Conservation (phyloP, 176 grass and related monocot species). For the Paspalum notatum region DNA sequence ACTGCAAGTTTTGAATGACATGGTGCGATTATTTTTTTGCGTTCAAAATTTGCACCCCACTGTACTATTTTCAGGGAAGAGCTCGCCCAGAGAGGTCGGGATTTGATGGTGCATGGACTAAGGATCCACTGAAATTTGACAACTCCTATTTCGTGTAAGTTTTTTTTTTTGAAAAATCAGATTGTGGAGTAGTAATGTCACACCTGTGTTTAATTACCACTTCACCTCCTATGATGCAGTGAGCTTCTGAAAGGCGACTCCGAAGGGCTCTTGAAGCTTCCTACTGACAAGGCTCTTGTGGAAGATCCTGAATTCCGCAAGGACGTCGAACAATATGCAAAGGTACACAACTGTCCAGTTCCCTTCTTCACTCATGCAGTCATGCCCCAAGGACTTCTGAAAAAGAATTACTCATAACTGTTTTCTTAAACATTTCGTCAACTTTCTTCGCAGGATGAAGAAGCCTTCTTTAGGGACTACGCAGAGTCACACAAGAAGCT, state of each 20-base stretch:
- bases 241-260: constrained; percentile 59
- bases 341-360: constrained; percentile 33
- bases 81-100: constrained; percentile 60
- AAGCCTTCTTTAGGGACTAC: constrained; percentile 65
- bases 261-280: constrained; percentile 61
- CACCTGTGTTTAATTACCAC: too few species aligned
- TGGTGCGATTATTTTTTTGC: background rate
- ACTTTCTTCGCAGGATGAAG: constrained; percentile 46
- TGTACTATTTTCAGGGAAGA: constrained; percentile 42
- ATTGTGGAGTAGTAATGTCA: background rate
- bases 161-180: too few species aligned
- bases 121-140: constrained; percentile 69
- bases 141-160: constrained; percentile 64
- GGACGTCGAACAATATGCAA: constrained; percentile 55
- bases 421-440: background rate
- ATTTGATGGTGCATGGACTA: constrained; percentile 69
- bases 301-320: constrained; percentile 46
- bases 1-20: background rate
- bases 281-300: constrained; percentile 63
- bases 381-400: too few species aligned
- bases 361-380: background rate
- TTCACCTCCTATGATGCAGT: constrained; percentile 32
- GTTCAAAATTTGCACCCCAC: too few species aligned
- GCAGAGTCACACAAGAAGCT: constrained; percentile 69
- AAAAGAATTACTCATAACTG: background rate